A percentile compares a stretch with the other conserved stretches of the same genome.
Conservation (phyloP, 2,329 filamentous ascomycete genomes). For the Xylaria sp. region DNA sequence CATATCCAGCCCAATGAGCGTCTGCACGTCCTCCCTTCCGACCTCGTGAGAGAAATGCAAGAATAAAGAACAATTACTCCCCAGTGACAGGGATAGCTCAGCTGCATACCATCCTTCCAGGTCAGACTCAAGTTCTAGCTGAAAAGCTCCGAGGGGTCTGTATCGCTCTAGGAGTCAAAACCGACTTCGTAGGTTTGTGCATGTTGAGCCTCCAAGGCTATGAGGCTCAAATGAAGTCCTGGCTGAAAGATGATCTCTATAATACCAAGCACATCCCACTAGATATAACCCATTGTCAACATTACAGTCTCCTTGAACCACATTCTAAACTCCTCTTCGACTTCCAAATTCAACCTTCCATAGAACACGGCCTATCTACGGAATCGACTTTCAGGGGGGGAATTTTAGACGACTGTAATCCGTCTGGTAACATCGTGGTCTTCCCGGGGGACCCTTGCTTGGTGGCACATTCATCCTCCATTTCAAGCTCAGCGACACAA, state of each 20-base stretch:
- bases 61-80: background rate
- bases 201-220: background rate
- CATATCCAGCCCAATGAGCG: background rate
- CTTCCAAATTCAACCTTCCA: background rate
- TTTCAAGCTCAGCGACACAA: background rate
- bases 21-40: background rate
- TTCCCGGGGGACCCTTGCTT: background rate
- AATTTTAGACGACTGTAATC: background rate
- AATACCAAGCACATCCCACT: background rate
- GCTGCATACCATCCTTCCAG: background rate
- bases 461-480: background rate
- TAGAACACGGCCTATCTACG: background rate
- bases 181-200: background rate
- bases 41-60: background rate
- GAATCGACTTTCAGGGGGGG: background rate
- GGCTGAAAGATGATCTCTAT: background rate
- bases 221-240: slow-evolving; percentile 1
- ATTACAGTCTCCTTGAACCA: too few relatives aligned
- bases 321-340: too few relatives aligned
- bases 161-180: background rate
- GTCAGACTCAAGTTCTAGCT: background rate
- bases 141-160: background rate
- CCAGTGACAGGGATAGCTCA: background rate
- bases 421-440: background rate
- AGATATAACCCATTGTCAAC: background rate